Evolutionary conservation across 2,329 filamentous ascomycete species (phyloP).

Genomic region (Penicillium rolfsii): DNA sequence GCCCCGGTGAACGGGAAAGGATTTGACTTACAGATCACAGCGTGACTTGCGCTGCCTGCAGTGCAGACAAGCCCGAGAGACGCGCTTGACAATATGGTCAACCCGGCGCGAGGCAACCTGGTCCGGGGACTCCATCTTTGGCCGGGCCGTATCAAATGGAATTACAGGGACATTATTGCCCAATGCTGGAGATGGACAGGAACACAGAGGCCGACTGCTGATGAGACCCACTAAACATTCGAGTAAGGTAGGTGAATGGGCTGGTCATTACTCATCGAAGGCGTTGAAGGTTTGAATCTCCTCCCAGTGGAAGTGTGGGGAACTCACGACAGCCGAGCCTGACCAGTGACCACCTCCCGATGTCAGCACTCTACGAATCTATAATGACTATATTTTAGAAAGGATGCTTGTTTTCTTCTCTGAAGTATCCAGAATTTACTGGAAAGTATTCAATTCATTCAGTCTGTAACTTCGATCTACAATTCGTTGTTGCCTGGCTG

Average conservation of each 20-base stretch:
- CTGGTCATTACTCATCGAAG: slow-evolving; percentile 21
- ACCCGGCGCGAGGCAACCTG: slow-evolving; percentile 24
- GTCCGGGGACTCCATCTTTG: slow-evolving; percentile 25
- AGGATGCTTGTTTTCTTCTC: neutral
- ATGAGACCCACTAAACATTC: slow-evolving; percentile 13
- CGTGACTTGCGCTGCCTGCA: slow-evolving; percentile 56
- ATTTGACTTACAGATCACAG: slow-evolving; percentile 54
- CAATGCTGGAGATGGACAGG: slow-evolving; percentile 5
- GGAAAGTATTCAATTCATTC: neutral
- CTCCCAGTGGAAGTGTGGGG: neutral
- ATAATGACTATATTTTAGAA: neutral
- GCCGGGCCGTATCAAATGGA: slow-evolving; percentile 9
- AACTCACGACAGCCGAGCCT: neutral
- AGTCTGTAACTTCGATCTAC: neutral
- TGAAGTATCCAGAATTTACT: neutral
- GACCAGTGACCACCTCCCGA: slow-evolving; percentile 1
- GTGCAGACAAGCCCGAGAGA: slow-evolving; percentile 53
- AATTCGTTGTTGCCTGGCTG: neutral
- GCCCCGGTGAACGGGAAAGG: neutral
- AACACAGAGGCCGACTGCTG: slow-evolving; percentile 16
- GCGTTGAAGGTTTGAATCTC: neutral
- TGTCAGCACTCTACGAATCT: too few species aligned
- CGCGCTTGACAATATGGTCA: slow-evolving; percentile 47
- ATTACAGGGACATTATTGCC: slow-evolving; percentile 15
- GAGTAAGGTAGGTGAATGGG: neutral